Conservation (phyloP, 2,329 filamentous ascomycete species). For the Colletotrichum orbiculare region DNA sequence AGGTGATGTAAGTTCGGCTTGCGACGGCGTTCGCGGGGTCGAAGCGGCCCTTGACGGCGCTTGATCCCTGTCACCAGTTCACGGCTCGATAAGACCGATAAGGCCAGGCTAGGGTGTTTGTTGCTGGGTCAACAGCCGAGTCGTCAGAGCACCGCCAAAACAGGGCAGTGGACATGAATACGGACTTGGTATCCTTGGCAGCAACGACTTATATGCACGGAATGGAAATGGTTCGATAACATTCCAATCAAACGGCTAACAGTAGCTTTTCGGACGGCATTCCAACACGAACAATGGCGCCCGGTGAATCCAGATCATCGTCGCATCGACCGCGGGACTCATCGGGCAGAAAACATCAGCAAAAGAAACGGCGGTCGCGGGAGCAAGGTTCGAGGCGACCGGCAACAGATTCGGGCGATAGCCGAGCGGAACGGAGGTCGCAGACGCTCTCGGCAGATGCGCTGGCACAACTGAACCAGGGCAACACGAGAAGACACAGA, state of each 20-base stretch:
- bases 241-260: constrained; percentile 27
- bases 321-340: constrained; percentile 45
- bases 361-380: constrained; percentile 47
- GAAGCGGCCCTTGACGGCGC: constrained; percentile 25
- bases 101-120: constrained; percentile 43
- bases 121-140: constrained; percentile 54
- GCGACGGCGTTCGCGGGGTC: constrained; percentile 39
- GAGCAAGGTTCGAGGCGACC: constrained; percentile 46
- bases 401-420: constrained; percentile 48
- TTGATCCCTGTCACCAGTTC: constrained; percentile 22
- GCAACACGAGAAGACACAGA: constrained; percentile 61
- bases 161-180: constrained; percentile 30
- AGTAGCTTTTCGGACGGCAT: constrained; percentile 36
- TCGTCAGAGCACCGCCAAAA: constrained; percentile 39
- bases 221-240: constrained; percentile 14
- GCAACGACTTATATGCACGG: constrained; percentile 11
- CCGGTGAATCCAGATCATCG: constrained; percentile 46
- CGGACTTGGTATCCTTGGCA: constrained; percentile 35
- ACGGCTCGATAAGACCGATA: constrained; percentile 44
- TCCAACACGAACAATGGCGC: constrained; percentile 48
- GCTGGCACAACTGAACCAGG: constrained; percentile 72
- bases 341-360: constrained; percentile 48
- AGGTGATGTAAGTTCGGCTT: constrained; percentile 40
- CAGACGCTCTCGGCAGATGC: constrained; percentile 62
- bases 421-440: constrained; percentile 41